Conservation (phyloP, 208 protist genomes). For the Acanthamoeba healyi region DNA sequence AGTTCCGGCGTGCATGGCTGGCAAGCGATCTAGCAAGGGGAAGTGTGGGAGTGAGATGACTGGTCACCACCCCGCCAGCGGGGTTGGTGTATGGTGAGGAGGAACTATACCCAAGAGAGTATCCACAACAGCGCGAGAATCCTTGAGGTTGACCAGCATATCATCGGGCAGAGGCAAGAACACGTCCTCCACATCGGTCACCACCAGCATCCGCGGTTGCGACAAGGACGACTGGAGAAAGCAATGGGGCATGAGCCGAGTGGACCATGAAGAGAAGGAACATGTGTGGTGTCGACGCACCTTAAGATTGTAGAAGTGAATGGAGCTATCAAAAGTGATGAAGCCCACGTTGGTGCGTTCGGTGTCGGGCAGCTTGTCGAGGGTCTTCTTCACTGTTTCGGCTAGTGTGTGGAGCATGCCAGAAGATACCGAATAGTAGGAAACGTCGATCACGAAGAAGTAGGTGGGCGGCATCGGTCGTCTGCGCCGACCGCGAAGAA, state of each 20-base stretch:
- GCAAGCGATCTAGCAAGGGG: constrained; percentile 83
- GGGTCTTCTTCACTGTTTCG: constrained; percentile 71
- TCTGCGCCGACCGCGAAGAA: neutral
- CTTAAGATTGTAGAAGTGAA: constrained; percentile 96
- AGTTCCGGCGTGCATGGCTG: constrained; percentile 85
- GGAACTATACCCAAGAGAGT: constrained; percentile 66
- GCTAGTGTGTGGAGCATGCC: constrained; percentile 87
- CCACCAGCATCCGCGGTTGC: constrained; percentile 93
- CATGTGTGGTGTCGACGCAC: neutral
- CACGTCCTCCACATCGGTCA: constrained; percentile 85
- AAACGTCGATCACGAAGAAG: constrained; percentile 97
- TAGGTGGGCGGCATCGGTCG: constrained; percentile 92
- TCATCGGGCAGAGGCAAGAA: constrained; percentile 89
- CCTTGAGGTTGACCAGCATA: constrained; percentile 90
- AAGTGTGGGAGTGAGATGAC: neutral
- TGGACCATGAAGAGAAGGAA: constrained; percentile 20
- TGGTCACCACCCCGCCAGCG: too few relatives aligned
- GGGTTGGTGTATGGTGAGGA: constrained; percentile 10
- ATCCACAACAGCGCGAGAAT: constrained; percentile 80
- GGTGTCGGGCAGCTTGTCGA: constrained; percentile 71
- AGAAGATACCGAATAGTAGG: constrained; percentile 92
- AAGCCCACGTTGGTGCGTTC: constrained; percentile 89
- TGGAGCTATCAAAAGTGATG: constrained; percentile 92
- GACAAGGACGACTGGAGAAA: constrained; percentile 78
- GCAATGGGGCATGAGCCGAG: too few relatives aligned